A percentile compares a stretch with the other conserved stretches of the same genome.
Evolutionary conservation across 75 land plant species (phyloP).

Genomic region (Cupressus sempervirens): DNA sequence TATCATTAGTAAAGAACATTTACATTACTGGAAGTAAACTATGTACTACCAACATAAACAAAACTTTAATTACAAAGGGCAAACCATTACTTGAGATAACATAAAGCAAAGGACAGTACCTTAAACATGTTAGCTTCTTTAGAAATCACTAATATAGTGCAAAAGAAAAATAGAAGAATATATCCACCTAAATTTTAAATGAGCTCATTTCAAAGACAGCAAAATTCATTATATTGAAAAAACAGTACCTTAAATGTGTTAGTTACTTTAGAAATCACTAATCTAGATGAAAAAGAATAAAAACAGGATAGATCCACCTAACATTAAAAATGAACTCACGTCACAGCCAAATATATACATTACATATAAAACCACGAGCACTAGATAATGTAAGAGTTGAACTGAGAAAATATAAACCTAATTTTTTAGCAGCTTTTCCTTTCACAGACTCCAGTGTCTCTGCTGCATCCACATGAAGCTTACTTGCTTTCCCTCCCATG

Average conservation of each 20-base stretch:
- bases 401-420: conserved; percentile 47
- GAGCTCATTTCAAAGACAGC: no score
- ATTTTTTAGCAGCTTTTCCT: conserved; percentile 79
- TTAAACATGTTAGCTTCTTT: neutral
- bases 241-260: neutral
- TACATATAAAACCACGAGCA: neutral
- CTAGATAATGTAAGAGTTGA: neutral
- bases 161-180: neutral
- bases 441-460: conserved; percentile 71
- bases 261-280: neutral
- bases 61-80: neutral
- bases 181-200: no score
- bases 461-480: conserved; percentile 82
- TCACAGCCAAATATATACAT: neutral
- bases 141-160: neutral
- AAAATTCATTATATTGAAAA: no score
- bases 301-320: neutral
- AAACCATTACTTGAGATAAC: neutral
- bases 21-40: neutral
- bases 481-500: conserved; percentile 88
- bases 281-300: neutral
- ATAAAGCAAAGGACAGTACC: neutral
- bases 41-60: neutral
- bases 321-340: neutral
- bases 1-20: neutral